A percentile compares a stretch with the other conserved stretches of the same genome.
Conservation (phyloP, 768 basidiomycete species). For the Candolleomyces aberdarensis region DNA sequence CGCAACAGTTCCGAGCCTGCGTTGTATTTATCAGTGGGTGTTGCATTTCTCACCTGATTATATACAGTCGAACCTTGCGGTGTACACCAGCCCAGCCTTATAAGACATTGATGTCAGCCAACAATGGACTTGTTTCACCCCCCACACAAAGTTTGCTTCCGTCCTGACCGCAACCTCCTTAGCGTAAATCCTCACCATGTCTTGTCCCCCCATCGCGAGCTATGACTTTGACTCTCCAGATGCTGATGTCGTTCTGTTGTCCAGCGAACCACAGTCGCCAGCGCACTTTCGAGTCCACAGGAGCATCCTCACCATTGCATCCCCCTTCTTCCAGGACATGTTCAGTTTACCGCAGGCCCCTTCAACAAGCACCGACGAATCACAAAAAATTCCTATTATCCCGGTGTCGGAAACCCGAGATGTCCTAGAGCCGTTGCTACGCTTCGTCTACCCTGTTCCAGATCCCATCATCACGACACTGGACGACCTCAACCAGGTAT, state of each 20-base stretch:
- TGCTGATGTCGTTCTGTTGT: constrained; percentile 53
- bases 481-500: constrained; percentile 48
- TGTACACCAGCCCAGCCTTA: not conserved
- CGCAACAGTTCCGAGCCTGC: not conserved
- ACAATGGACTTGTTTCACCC: not conserved
- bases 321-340: constrained; percentile 68
- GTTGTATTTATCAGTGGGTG: not conserved
- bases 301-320: constrained; percentile 59
- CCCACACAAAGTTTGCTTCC: not conserved
- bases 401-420: constrained; percentile 50
- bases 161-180: no score
- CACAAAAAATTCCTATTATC: constrained; percentile 39
- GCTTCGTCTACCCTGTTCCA: constrained; percentile 59
- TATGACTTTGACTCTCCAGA: constrained; percentile 29
- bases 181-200: not conserved
- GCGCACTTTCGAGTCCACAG: constrained; percentile 60
- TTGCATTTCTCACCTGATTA: not conserved
- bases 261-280: constrained; percentile 29
- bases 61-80: not conserved
- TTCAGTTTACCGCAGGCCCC: constrained; percentile 57
- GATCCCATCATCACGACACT: constrained; percentile 50
- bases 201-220: not conserved
- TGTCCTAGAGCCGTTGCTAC: constrained; percentile 49
- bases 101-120: not conserved
- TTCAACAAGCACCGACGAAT: constrained; percentile 7